These are phyloP conservation scores for Fusarium hostae DNA, from an alignment of 2,329 filamentous ascomycete genomes.

Conservation along the genomic window DNA sequence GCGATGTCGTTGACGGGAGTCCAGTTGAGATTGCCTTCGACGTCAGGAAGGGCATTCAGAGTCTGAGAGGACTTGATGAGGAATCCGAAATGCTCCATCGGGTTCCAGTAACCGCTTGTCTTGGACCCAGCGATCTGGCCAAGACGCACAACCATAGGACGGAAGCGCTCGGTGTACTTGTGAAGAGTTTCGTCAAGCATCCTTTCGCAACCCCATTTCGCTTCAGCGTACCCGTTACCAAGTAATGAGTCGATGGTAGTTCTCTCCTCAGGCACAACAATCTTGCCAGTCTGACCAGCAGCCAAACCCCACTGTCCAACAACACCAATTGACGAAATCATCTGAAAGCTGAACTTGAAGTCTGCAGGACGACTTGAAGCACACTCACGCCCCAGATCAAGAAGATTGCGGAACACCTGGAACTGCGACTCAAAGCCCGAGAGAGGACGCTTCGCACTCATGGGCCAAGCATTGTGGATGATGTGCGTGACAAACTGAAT, in stretches of 20 bases:
- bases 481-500: conserved; percentile 8
- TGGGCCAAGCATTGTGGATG: conserved; percentile 40
- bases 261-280: conserved; percentile 22
- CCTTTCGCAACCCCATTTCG: conserved; percentile 38
- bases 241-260: conserved; percentile 23
- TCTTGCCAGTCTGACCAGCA: conserved; percentile 21
- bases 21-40: conserved; percentile 25
- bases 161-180: conserved; percentile 29
- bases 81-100: conserved; percentile 41
- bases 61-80: conserved; percentile 38
- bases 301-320: conserved; percentile 23
- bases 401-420: conserved; percentile 34
- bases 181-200: conserved; percentile 40
- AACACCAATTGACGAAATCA: conserved; percentile 21
- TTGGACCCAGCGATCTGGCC: conserved; percentile 39
- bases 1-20: conserved; percentile 31
- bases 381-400: neutral
- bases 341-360: conserved; percentile 37
- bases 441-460: conserved; percentile 36
- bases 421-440: conserved; percentile 35
- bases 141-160: conserved; percentile 35
- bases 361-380: neutral
- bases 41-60: conserved; percentile 26
- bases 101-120: conserved; percentile 40
- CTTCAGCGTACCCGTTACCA: conserved; percentile 34